Evolutionary conservation across 2,329 filamentous ascomycete genomes (phyloP).

Genomic region (Claviceps paspali): DNA sequence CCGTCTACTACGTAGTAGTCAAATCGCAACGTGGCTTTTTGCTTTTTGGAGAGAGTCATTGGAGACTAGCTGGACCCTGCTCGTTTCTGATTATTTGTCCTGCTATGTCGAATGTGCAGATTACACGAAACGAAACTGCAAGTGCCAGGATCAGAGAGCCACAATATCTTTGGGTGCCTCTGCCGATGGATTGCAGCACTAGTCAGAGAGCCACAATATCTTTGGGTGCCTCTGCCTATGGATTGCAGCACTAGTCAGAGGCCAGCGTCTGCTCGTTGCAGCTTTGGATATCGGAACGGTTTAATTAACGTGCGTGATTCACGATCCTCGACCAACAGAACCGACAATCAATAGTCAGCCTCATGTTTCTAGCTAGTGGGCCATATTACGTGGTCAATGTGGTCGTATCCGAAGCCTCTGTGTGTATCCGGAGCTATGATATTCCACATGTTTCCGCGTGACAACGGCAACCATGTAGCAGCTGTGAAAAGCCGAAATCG

Average conservation of each 20-base stretch:
- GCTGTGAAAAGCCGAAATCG: neutral
- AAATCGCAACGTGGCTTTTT: conserved; percentile 1
- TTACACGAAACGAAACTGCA: neutral
- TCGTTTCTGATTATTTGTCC: neutral
- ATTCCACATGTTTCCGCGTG: neutral
- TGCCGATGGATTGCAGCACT: neutral
- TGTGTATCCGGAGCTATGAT: neutral
- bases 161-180: neutral
- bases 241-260: neutral
- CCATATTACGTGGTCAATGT: neutral
- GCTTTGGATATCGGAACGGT: neutral
- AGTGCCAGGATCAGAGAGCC: neutral
- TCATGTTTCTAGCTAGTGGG: neutral
- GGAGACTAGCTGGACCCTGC: neutral
- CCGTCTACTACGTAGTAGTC: neutral
- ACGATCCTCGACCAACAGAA: neutral
- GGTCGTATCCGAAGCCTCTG: neutral
- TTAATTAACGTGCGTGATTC: neutral
- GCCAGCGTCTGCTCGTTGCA: neutral
- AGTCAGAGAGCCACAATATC: neutral
- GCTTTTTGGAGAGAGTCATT: neutral
- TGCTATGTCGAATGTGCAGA: neutral
- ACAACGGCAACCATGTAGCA: neutral
- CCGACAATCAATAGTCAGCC: neutral
- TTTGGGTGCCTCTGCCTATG: neutral